Conservation (phyloP, 2,329 filamentous ascomycete genomes). For the Botryotinia globosa region DNA sequence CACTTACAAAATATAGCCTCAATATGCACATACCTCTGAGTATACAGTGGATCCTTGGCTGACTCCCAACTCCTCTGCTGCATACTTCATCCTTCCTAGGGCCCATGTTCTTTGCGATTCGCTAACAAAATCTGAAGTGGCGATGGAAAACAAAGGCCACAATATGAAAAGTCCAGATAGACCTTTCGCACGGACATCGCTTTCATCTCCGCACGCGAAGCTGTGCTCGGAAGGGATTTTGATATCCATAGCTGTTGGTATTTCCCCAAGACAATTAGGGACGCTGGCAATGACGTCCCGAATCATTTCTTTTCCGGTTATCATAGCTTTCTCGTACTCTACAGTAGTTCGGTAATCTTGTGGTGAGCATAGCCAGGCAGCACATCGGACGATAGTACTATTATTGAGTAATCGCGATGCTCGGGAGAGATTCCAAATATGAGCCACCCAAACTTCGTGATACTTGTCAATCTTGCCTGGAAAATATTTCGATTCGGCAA, state of each 20-base stretch:
- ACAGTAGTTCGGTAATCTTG: slow-evolving; percentile 59
- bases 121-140: slow-evolving; percentile 30
- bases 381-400: slow-evolving; percentile 56
- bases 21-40: neutral
- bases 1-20: neutral
- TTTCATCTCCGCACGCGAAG: slow-evolving; percentile 51
- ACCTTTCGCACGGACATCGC: slow-evolving; percentile 22
- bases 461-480: slow-evolving; percentile 60
- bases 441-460: slow-evolving; percentile 56
- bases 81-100: slow-evolving; percentile 29
- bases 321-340: slow-evolving; percentile 56
- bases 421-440: slow-evolving; percentile 55
- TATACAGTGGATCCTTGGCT: slow-evolving; percentile 24
- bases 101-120: slow-evolving; percentile 28
- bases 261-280: slow-evolving; percentile 56
- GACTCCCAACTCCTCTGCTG: slow-evolving; percentile 30
- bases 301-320: slow-evolving; percentile 51
- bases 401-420: slow-evolving; percentile 52
- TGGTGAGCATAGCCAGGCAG: slow-evolving; percentile 58
- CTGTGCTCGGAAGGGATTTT: slow-evolving; percentile 40
- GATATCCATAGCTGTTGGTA: slow-evolving; percentile 27
- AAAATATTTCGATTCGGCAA: slow-evolving; percentile 29
- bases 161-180: slow-evolving; percentile 31
- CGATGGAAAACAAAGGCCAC: slow-evolving; percentile 31
- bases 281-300: slow-evolving; percentile 58